phyloP scores from a whole-genome alignment of 2,329 filamentous ascomycete species.

The Pyrenophora seminiperda region DNA sequence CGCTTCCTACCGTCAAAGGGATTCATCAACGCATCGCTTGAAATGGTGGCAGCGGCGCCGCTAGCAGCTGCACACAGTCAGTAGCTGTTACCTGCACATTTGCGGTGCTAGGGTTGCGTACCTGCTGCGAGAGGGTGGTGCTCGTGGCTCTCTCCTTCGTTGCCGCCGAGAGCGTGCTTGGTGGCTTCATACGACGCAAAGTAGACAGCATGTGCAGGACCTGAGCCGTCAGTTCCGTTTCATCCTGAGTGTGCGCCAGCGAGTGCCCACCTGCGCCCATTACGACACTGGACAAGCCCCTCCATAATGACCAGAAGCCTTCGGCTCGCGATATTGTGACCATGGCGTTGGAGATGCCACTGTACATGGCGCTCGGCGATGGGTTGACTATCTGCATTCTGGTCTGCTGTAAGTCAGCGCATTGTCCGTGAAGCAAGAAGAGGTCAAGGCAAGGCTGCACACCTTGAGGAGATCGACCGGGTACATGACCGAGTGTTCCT shows the following conservation, averaged over 20 bases:
- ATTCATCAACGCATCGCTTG: constrained; percentile 98
- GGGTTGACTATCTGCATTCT: constrained; percentile 97
- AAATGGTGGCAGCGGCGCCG: constrained; percentile 92
- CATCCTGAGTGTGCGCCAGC: constrained; percentile 1
- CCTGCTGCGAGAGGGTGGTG: constrained; percentile 94
- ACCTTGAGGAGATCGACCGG: constrained; percentile 98
- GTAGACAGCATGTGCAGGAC: constrained; percentile 95
- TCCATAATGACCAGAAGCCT: constrained; percentile 90
- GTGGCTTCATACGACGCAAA: constrained; percentile 98
- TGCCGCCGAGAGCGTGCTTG: constrained; percentile 94
- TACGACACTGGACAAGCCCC: constrained; percentile 94
- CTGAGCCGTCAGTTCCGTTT: constrained; percentile 56
- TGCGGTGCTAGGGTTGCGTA: constrained; percentile 50
- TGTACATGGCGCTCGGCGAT: constrained; percentile 78
- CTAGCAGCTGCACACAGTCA: constrained; percentile 72
- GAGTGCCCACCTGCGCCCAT: constrained; percentile 77
- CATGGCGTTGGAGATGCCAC: constrained; percentile 87
- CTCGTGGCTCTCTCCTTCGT: constrained; percentile 79
- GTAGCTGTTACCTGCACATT: constrained; percentile 20
- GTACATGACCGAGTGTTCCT: constrained; percentile 99
- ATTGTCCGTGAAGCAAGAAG: constrained; percentile 2
- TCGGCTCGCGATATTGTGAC: constrained; percentile 90
- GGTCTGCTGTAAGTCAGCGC: constrained; percentile 64
- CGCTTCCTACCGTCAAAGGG: constrained; percentile 84
- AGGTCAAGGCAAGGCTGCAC: constrained; percentile 31